These are phyloP conservation scores for Vararia minispora DNA, from an alignment of 768 basidiomycete genomes.

Conservation along the genomic window DNA sequence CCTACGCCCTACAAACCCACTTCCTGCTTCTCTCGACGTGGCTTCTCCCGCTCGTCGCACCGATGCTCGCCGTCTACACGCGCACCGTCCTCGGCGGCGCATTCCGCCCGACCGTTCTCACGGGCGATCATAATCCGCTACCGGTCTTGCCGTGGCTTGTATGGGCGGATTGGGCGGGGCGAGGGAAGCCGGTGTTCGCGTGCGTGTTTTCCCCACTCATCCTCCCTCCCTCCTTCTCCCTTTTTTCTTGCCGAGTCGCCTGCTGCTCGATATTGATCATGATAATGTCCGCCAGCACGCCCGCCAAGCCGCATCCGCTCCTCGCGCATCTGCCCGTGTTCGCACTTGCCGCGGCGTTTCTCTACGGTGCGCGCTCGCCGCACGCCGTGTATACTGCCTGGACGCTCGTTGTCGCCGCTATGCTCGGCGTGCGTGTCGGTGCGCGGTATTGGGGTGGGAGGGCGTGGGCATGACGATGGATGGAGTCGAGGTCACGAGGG, in stretches of 20 bases:
- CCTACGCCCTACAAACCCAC: conserved; percentile 43
- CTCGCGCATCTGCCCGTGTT: conserved; percentile 45
- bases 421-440: conserved; percentile 38
- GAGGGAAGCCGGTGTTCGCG: conserved; percentile 30
- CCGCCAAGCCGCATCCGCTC: conserved; percentile 16
- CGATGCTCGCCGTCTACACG: conserved; percentile 82
- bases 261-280: background rate
- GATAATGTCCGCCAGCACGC: background rate
- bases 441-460: conserved; percentile 14
- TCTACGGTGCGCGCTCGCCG: conserved; percentile 55
- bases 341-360: conserved; percentile 43
- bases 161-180: conserved; percentile 49
- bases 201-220: background rate
- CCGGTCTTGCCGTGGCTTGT: conserved; percentile 54
- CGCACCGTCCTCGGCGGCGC: conserved; percentile 73
- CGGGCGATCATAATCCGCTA: conserved; percentile 67
- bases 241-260: too few relatives aligned
- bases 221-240: too few relatives aligned
- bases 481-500: too few relatives aligned
- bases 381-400: conserved; percentile 60
- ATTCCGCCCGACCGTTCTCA: conserved; percentile 71
- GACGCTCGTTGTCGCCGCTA: conserved; percentile 35
- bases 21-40: conserved; percentile 69
- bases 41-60: conserved; percentile 66
- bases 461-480: conserved; percentile 1